phyloP scores from a whole-genome alignment of 73 alveolate species.

The Stentor coeruleus region DNA sequence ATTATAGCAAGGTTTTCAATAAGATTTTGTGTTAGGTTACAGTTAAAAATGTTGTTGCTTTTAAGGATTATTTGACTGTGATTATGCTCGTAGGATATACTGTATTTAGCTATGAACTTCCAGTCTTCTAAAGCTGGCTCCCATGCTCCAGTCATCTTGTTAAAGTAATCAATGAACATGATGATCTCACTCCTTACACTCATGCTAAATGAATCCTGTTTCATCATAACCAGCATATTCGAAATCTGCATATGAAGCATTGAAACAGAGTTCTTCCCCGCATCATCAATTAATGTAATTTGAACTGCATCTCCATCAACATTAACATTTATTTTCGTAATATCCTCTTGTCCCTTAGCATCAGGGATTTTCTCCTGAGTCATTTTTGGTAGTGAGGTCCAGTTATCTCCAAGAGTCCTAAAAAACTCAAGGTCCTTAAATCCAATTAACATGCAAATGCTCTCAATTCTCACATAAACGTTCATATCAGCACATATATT shows the following conservation, averaged over 20 bases:
- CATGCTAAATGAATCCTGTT: not conserved
- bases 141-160: not conserved
- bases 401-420: not conserved
- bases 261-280: not conserved
- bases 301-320: constrained; percentile 18
- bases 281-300: not conserved
- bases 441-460: not conserved
- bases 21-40: not conserved
- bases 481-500: not conserved
- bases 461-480: not conserved
- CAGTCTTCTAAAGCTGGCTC: constrained; percentile 18
- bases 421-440: not conserved
- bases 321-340: not conserved
- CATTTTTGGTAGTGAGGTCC: too few relatives aligned
- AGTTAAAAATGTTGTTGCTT: not conserved
- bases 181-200: not conserved
- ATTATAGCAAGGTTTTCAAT: not conserved
- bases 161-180: not conserved
- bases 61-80: too few relatives aligned
- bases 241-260: constrained; percentile 4
- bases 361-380: too few relatives aligned
- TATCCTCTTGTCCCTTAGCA: not conserved
- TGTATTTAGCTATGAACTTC: not conserved
- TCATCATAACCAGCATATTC: not conserved
- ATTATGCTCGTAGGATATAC: not conserved